Percentiles rank a stretch among this genome's conserved stretches.
These are phyloP conservation scores for Suillus variegatus DNA, from an alignment of 768 basidiomycete species.

Conservation along the genomic window DNA sequence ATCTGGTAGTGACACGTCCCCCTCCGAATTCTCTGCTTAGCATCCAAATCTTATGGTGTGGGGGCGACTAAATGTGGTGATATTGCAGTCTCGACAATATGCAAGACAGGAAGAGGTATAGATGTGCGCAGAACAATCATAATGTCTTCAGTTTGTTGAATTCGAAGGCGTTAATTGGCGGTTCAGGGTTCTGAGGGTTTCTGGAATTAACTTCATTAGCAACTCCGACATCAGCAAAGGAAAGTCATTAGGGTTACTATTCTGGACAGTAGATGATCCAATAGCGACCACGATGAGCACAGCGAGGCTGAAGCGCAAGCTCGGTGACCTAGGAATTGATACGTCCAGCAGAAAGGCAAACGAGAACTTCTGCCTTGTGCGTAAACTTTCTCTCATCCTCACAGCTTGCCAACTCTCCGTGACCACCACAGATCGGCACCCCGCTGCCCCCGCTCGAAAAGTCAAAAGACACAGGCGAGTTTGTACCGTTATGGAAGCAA, in stretches of 20 bases:
- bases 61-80: too few species aligned
- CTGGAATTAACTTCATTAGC: too few species aligned
- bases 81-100: too few species aligned
- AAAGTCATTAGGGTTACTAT: background rate
- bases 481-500: constrained; percentile 98
- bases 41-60: too few species aligned
- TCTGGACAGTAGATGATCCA: background rate
- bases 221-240: background rate
- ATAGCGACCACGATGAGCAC: constrained; percentile 39
- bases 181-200: too few species aligned
- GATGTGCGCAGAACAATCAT: too few species aligned
- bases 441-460: constrained; percentile 95
- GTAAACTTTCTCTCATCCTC: constrained; percentile 15
- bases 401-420: constrained; percentile 12
- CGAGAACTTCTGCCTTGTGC: constrained; percentile 84
- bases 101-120: too few species aligned
- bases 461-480: constrained; percentile 88
- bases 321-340: constrained; percentile 79
- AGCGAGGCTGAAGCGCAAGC: constrained; percentile 76
- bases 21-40: too few species aligned
- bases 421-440: constrained; percentile 74
- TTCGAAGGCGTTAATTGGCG: too few species aligned
- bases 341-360: constrained; percentile 67
- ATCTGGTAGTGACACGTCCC: background rate
- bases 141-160: too few species aligned